phyloP scores from a whole-genome alignment of 163 green algal genomes.

The Prototheca wickerhamii region DNA sequence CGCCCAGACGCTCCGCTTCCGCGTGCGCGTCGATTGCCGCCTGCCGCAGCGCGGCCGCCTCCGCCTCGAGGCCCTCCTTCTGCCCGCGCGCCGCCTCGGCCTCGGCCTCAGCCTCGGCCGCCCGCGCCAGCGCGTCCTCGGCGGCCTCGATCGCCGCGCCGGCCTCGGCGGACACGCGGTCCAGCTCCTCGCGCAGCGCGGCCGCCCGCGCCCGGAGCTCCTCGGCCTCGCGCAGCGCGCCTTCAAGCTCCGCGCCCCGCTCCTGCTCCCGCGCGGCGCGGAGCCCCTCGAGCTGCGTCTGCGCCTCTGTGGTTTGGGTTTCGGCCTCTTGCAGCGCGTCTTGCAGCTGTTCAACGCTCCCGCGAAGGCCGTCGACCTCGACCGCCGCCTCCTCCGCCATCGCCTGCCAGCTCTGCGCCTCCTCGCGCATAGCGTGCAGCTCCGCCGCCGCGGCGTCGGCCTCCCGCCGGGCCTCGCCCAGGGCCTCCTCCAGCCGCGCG shows the following conservation, averaged over 20 bases:
- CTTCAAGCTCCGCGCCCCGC: neutral
- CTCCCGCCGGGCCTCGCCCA: no score
- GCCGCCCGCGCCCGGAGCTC: no score
- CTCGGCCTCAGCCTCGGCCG: neutral
- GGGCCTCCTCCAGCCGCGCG: no score
- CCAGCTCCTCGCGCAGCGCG: neutral
- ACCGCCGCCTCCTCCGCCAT: no score
- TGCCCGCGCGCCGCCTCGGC: neutral
- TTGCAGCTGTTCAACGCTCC: neutral
- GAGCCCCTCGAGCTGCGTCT: no score
- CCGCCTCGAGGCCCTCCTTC: neutral
- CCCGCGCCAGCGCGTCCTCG: slow-evolving; percentile 1
- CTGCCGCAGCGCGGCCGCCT: neutral
- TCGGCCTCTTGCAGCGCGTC: neutral
- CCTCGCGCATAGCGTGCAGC: neutral
- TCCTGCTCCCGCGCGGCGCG: no score
- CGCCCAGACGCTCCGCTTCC: no score
- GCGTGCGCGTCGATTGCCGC: no score
- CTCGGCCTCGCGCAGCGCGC: neutral
- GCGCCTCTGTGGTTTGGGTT: no score
- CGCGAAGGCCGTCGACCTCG: no score
- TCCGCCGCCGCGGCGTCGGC: neutral
- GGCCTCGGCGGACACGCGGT: neutral
- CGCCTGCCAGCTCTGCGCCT: neutral
- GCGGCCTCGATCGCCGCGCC: neutral